phyloP scores from a whole-genome alignment of 805 yeast species.

The Candida pini region DNA sequence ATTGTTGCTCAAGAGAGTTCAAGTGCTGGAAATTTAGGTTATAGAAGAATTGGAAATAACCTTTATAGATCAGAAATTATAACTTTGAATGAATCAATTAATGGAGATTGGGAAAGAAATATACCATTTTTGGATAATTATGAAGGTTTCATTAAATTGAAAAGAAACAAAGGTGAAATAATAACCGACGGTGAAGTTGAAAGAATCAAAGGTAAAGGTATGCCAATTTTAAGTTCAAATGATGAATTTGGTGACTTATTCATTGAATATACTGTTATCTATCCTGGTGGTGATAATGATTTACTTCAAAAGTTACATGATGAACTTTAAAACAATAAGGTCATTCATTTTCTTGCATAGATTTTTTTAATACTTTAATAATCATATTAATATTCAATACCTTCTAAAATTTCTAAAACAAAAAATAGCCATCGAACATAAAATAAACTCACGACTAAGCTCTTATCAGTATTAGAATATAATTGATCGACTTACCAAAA shows the following conservation, averaged over 20 bases:
- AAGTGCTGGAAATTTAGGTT: conserved; percentile 63
- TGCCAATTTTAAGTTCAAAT: conserved; percentile 60
- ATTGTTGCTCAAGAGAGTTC: conserved; percentile 54
- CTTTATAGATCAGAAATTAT: conserved; percentile 79
- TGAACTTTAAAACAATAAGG: conserved; percentile 28
- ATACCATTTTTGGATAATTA: conserved; percentile 63
- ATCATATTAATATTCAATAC: too few species aligned
- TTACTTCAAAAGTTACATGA: conserved; percentile 20
- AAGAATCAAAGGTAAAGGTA: conserved; percentile 67
- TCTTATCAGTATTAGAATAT: too few species aligned
- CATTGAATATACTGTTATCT: conserved; percentile 43
- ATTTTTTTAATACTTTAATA: too few species aligned
- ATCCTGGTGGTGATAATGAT: conserved; percentile 33
- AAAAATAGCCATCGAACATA: too few species aligned
- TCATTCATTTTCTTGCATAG: too few species aligned
- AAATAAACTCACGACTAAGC: too few species aligned
- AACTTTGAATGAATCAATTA: conserved; percentile 61
- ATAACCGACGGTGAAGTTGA: conserved; percentile 71
- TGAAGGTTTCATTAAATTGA: conserved; percentile 38
- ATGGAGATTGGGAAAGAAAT: conserved; percentile 76
- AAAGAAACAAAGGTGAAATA: conserved; percentile 45
- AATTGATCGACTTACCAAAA: too few species aligned
- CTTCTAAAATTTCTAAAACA: too few species aligned
- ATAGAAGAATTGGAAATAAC: conserved; percentile 68
- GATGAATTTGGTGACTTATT: conserved; percentile 50